Evolutionary conservation across 352 stramenopile species (phyloP), one percentile per base, ranked within the genome.

Genomic region (Thalassiosira livingstoniorum): DNA sequence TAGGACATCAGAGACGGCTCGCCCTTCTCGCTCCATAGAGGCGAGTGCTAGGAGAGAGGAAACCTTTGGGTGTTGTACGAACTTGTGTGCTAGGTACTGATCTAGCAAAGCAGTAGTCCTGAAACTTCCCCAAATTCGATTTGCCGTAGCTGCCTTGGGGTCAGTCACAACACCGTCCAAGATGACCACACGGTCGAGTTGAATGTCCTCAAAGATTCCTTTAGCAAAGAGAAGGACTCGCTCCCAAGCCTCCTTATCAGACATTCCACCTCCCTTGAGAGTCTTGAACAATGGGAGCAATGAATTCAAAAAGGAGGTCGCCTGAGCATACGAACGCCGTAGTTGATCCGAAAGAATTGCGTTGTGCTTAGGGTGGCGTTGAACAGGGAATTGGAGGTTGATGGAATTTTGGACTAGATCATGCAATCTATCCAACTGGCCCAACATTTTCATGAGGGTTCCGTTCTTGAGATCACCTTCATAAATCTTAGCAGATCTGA

Each of bases 11-110:
- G n/a, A n/a, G n/a, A n/a, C n/a, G n/a, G n/a, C n/a, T 27, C 53
- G 32, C 5, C 68, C 54, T 29, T 77, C 39, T 18, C 32, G 34
- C 25, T 63, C 2, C 37, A 77, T 60, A 23, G 68, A 63, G 4
- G 68, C 62, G 0, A 63, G 39, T 1, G 57, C 68, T 18, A 69
- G 55, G n/a, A 62, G 60, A 13, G 55, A 53, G 1, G n/a, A 29
- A 2, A 54, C 35, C 10, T 53, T 54, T 34, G 60, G 60, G n/a
- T 54, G 35, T 27, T 34, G n/a, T 3, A 68, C 32, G 29, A 68
- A 68, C 31, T 29, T 31, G 27, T 7, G 7, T 29, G 10, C 4
- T 7, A n/a, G 27, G 21, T 68, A 68, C 4, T 54, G 34, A 34
- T 68, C 60, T 21, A 53, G 10, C 0, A 53, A 5, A 7, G 23